Conservation (phyloP, 2,329 filamentous ascomycete species). For the Pseudogymnoascus sp. region DNA sequence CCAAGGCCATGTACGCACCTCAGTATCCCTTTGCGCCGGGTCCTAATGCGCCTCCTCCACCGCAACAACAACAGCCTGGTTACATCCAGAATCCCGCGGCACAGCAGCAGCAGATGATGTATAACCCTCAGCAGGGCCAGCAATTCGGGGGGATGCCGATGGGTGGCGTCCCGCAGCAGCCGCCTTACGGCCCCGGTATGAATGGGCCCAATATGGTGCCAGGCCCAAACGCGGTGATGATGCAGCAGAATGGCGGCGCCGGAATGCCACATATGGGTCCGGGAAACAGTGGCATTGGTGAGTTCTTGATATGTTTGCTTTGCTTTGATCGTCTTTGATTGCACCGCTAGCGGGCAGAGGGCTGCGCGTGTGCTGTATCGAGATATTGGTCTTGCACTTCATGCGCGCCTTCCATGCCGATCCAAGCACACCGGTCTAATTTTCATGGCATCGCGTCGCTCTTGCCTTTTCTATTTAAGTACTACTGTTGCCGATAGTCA, state of each 20-base stretch:
- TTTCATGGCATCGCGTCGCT: conserved; percentile 12
- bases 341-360: background rate
- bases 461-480: conserved; percentile 15
- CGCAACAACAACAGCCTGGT: background rate
- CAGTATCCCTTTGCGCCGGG: conserved; percentile 19
- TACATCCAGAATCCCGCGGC: background rate
- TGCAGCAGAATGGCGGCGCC: conserved; percentile 36
- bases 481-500: conserved; percentile 21
- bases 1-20: conserved; percentile 21
- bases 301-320: conserved; percentile 1
- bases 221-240: conserved; percentile 41
- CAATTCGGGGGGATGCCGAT: background rate
- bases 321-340: background rate
- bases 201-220: conserved; percentile 10
- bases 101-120: conserved; percentile 44
- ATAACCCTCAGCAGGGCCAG: conserved; percentile 34
- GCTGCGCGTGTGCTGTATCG: conserved; percentile 20
- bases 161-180: conserved; percentile 16
- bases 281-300: conserved; percentile 21
- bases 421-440: conserved; percentile 14
- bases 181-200: conserved; percentile 20
- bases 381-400: conserved; percentile 11
- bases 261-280: conserved; percentile 27
- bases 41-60: conserved; percentile 13
- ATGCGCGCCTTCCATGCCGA: conserved; percentile 15